Base-by-base conservation (phyloP, 345 rosid genomes). In the Eucalyptus brandiana region DNA sequence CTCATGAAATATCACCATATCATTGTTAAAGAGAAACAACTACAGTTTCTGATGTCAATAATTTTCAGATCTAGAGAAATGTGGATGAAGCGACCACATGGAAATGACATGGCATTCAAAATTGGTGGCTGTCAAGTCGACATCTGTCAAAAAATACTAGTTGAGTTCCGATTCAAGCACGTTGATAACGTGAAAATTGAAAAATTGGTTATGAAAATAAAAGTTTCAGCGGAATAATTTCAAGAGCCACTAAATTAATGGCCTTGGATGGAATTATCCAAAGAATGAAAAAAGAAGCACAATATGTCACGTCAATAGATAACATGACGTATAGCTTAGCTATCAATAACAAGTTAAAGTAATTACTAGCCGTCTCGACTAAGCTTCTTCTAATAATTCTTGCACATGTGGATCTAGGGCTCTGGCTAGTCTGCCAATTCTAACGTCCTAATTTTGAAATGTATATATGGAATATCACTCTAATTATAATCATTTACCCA, bases 241-340 rank as follows among this genome's bases (percentile, higher is more conserved):
- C 13, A 19, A 18, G 45, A 72, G 21, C 81, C 2, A 18, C 81
- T 72, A 72, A 72, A 72, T 34, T 72, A 4, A 9, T 72, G 81
- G 81, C 81, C 45, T 2, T 7, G 2, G 24, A 34, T 34, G 81
- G 34, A 72, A 72, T 37, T 34, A 72, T 72, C 81, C 4, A 3
- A 17, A 65, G 7, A 30, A 14, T 24, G 32, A 32, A 67, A 5
- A 72, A 19, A 34, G 1, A 34, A 72, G 45, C 26, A 34, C 40
- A 2, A 3, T 19, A 34, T 5, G 17, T 30, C 16, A 30, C 1
- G 8, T 34, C 44, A 18, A 32, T 9, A 72, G 45, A 34, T 72
- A 72, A 37, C 7, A 10, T 18, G 2, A 23, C 0, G 2, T 9
- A 37, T 10, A 3, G 26, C 1, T 18, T 72, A 34, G 26, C 26